Evolutionary conservation across 2,329 filamentous ascomycete species (phyloP).

Genomic region (Xylaria sp.): DNA sequence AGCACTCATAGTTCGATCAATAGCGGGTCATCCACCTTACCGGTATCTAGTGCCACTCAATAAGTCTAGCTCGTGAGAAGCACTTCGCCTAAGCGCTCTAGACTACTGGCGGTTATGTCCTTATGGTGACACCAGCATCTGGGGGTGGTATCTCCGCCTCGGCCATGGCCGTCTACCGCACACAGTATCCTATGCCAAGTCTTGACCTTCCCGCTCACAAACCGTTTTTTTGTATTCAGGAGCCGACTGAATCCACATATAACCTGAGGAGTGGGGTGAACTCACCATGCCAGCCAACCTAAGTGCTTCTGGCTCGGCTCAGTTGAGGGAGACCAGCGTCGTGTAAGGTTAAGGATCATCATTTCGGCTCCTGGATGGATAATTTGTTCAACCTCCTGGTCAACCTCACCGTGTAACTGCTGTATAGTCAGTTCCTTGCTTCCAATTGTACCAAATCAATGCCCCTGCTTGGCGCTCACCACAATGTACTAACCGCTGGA

Average conservation of each 20-base stretch:
- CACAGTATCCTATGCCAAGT: background rate
- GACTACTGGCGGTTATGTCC: background rate
- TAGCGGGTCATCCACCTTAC: conserved; percentile 3
- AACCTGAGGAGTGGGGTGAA: background rate
- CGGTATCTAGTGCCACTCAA: background rate
- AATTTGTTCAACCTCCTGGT: too few relatives aligned
- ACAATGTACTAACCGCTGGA: background rate
- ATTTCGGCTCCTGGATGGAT: background rate
- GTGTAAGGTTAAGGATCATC: background rate
- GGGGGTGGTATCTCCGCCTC: background rate
- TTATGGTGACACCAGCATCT: background rate
- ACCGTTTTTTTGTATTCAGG: background rate
- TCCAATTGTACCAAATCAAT: background rate
- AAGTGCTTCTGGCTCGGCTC: background rate
- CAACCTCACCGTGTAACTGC: background rate
- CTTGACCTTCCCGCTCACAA: background rate
- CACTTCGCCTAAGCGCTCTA: background rate
- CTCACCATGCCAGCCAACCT: background rate
- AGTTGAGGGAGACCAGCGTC: background rate
- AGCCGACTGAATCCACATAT: background rate
- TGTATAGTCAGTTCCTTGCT: background rate
- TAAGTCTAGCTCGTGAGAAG: background rate
- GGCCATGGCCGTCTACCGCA: background rate
- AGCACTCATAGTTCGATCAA: background rate
- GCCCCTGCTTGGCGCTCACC: too few relatives aligned